Base-by-base conservation (phyloP, 345 rosid species). In the Gossypium sturtianum region DNA sequence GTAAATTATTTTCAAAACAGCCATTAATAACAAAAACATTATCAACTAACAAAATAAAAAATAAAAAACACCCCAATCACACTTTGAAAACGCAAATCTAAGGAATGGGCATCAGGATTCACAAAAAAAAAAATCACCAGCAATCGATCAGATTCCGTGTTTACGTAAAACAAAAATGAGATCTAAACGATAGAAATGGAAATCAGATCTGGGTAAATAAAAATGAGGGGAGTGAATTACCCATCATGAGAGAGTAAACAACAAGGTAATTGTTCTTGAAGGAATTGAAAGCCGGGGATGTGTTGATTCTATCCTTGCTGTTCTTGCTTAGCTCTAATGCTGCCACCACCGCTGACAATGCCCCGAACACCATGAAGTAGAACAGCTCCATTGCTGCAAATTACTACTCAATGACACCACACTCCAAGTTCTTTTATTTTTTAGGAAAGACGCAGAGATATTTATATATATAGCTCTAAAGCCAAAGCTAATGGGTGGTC, bases 181-280 rank as follows among this genome's bases (percentile, higher is more conserved):
- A 71, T 66, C 77, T 44, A 52, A 22, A 17, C 16, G 1, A 13
- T 41, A 27, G 41, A 52, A 65, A 43, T 9, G 19, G 70, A 70
- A 54, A 75, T 41, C 58, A 68, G 73, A 75, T 45, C 71, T 25
- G 12, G 23, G 61, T 57, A 58, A 23, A 51, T 15, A 48, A 49
- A 48, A 68, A 11, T 13, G 20, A 12, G 49, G 56, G 20, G 48
- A 59, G 22, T 68, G 0, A 47, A 15, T 72, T 86, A 88, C 94
- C 98, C 97, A 93, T 93, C 97, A 93, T 93, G 75, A 93, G 93
- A 58, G 97, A 93, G 89, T 91, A 93, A 66, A 91, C 98, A 61
- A 91, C 13, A 75, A 93, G 90, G 81, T 93, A 91, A 80, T 87
- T 93, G 91, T 91, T 93, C 82, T 91, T 89, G 88, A 93, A 91